Conservation (phyloP, 441 rosid species). For the Manihot esculenta region DNA sequence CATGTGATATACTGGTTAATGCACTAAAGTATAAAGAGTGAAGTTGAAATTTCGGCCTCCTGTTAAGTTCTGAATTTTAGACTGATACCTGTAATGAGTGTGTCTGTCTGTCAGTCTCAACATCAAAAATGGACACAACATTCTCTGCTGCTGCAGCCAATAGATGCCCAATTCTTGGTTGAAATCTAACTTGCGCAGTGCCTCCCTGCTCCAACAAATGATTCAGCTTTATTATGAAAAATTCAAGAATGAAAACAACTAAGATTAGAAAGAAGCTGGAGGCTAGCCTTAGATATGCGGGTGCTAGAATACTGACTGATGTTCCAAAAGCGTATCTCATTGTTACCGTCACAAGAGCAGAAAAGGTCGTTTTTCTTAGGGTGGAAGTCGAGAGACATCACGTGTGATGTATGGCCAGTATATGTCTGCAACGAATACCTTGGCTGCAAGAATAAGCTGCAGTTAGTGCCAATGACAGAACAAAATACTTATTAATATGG, state of each 20-base stretch:
- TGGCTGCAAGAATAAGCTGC: constrained; percentile 48
- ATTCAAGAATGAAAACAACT: neutral
- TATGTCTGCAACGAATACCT: constrained; percentile 41
- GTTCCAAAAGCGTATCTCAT: constrained; percentile 59
- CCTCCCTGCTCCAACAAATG: constrained; percentile 53
- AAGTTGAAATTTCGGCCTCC: neutral
- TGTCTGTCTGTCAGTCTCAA: constrained; percentile 45
- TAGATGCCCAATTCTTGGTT: constrained; percentile 56
- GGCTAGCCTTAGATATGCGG: constrained; percentile 46
- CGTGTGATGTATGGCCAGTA: constrained; percentile 48
- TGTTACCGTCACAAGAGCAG: constrained; percentile 61
- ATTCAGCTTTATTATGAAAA: constrained; percentile 22
- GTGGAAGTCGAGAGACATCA: constrained; percentile 78
- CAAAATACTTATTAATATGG: neutral
- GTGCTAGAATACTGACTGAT: constrained; percentile 41
- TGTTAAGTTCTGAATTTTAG: neutral
- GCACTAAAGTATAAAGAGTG: too few relatives aligned
- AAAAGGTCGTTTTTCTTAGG: constrained; percentile 62
- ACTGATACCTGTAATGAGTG: constrained; percentile 46
- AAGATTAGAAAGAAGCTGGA: neutral
- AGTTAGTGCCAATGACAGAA: constrained; percentile 11
- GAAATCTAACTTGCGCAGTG: constrained; percentile 65
- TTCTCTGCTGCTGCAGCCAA: constrained; percentile 68
- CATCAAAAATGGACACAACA: constrained; percentile 59
- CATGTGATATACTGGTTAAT: too few relatives aligned